Evolutionary conservation across 164 flowering plant genomes (phyloP).

Genomic region (Aristolochia contorta): DNA sequence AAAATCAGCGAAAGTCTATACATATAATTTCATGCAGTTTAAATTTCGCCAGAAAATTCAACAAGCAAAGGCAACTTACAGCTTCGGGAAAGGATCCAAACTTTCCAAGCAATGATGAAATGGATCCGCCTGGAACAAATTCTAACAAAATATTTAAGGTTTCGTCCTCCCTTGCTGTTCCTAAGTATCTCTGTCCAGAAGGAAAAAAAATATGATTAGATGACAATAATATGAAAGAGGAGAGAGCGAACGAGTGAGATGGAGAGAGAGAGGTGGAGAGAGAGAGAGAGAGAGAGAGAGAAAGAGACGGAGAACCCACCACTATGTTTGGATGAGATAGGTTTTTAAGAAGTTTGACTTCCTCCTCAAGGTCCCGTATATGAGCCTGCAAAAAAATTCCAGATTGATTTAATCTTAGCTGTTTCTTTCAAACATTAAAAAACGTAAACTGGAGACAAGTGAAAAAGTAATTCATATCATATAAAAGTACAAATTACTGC

Average conservation of each 20-base stretch:
- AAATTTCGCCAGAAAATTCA: not conserved
- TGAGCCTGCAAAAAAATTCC: constrained; percentile 46
- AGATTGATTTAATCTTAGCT: not conserved
- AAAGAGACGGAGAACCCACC: constrained; percentile 36
- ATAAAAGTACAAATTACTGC: no score
- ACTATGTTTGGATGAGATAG: constrained; percentile 92
- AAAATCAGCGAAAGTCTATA: constrained; percentile 3
- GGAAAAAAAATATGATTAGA: constrained; percentile 2
- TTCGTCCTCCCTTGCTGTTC: constrained; percentile 88
- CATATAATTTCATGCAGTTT: not conserved
- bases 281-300: not conserved
- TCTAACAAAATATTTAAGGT: constrained; percentile 80
- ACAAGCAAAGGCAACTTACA: constrained; percentile 35
- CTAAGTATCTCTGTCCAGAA: constrained; percentile 72
- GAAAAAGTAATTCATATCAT: not conserved
- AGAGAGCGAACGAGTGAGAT: not conserved
- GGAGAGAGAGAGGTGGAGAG: not conserved
- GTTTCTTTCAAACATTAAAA: not conserved
- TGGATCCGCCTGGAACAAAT: constrained; percentile 99
- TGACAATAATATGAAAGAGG: not conserved
- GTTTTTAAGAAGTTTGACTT: constrained; percentile 86
- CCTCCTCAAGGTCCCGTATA: constrained; percentile 86
- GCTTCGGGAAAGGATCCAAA: constrained; percentile 96
- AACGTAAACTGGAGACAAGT: not conserved
- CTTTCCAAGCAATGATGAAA: constrained; percentile 87